phyloP scores from a whole-genome alignment of 805 yeast species.

The Zygoascus bituminiphila region DNA sequence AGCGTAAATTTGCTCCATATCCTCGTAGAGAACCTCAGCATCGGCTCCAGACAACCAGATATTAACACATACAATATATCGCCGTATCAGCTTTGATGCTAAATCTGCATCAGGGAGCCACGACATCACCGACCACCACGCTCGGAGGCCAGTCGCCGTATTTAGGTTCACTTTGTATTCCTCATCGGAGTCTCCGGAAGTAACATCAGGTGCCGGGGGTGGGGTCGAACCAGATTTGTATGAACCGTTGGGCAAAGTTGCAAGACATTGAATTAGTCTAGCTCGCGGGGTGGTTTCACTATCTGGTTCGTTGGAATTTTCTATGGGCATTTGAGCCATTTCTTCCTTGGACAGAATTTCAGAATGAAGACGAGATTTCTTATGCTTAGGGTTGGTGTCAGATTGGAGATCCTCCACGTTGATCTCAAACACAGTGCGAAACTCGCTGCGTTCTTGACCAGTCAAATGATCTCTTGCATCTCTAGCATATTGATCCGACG shows the following conservation, averaged over 20 bases:
- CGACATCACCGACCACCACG: conserved; percentile 11
- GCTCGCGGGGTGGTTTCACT: background rate
- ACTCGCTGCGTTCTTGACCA: background rate
- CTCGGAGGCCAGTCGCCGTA: background rate
- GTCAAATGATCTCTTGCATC: background rate
- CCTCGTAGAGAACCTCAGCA: conserved; percentile 13
- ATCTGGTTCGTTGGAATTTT: background rate
- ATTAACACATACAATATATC: conserved; percentile 17
- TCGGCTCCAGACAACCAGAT: conserved; percentile 16
- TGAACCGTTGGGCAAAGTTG: background rate
- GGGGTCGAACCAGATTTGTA: no score
- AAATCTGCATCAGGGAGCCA: conserved; percentile 18
- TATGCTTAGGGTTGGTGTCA: background rate
- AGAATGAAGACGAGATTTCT: background rate
- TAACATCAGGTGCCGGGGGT: conserved; percentile 3
- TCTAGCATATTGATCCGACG: background rate
- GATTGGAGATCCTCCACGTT: background rate
- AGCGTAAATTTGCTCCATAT: conserved; percentile 12
- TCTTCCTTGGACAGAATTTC: background rate
- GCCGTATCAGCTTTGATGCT: conserved; percentile 16
- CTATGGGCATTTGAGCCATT: background rate
- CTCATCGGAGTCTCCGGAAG: conserved; percentile 2
- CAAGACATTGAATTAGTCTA: no score
- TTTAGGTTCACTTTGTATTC: background rate
- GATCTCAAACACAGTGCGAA: background rate